phyloP scores from a whole-genome alignment of 2,329 filamentous ascomycete species.

The Claviceps monticola region DNA sequence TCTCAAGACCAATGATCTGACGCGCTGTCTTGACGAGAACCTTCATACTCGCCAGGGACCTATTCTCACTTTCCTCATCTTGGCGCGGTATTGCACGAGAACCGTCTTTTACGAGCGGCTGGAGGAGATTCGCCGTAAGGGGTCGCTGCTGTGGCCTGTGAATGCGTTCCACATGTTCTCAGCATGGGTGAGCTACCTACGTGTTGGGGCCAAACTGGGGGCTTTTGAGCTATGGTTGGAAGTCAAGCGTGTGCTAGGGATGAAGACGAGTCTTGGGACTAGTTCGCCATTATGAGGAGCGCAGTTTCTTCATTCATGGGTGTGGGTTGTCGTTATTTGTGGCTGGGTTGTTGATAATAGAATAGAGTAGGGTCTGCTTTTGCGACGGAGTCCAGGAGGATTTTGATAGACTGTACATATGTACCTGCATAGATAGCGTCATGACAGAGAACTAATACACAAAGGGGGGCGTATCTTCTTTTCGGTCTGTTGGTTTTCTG shows the following conservation, averaged over 20 bases:
- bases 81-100: constrained; percentile 53
- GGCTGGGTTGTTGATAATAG: background rate
- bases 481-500: no score
- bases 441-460: background rate
- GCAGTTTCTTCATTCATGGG: background rate
- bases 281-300: constrained; percentile 10
- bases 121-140: constrained; percentile 37
- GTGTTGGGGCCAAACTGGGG: constrained; percentile 49
- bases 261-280: constrained; percentile 15
- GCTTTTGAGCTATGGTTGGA: constrained; percentile 48
- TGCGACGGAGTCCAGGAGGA: background rate
- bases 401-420: background rate
- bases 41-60: constrained; percentile 59
- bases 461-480: no score
- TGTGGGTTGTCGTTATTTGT: background rate
- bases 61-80: constrained; percentile 51
- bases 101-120: constrained; percentile 53
- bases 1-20: constrained; percentile 94
- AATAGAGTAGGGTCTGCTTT: background rate
- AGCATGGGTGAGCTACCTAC: constrained; percentile 44
- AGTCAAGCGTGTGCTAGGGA: constrained; percentile 33
- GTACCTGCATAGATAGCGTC: background rate
- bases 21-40: constrained; percentile 83
- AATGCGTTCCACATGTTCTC: constrained; percentile 40
- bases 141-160: constrained; percentile 43